These are phyloP conservation scores for Leptographium wingfieldii DNA, from an alignment of 2,329 filamentous ascomycete genomes.

Conservation along the genomic window DNA sequence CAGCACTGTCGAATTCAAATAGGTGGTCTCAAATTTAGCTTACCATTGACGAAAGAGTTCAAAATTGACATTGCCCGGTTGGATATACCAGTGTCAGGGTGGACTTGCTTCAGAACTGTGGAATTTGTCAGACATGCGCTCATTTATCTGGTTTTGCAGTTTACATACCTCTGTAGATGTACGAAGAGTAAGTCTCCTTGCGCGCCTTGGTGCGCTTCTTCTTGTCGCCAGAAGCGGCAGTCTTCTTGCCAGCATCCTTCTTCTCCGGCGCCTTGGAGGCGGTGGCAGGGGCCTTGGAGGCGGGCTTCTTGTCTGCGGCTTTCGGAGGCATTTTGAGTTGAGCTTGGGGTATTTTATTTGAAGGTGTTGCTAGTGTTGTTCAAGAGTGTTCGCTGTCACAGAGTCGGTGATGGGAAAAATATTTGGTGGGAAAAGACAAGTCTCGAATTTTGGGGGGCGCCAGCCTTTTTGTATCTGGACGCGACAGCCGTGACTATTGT, in stretches of 20 bases:
- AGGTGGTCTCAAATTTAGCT: constrained; percentile 19
- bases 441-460: constrained; percentile 31
- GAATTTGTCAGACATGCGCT: constrained; percentile 1
- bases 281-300: constrained; percentile 83
- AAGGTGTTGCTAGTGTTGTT: constrained; percentile 11
- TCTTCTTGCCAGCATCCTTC: constrained; percentile 99
- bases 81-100: constrained; percentile 99
- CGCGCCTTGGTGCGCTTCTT: constrained; percentile 99
- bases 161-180: constrained; percentile 96
- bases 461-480: constrained; percentile 49
- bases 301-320: constrained; percentile 97
- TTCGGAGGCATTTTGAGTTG: constrained; percentile 82
- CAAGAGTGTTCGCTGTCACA: constrained; percentile 6
- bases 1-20: too few relatives aligned
- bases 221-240: constrained; percentile 89
- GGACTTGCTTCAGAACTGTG: constrained; percentile 96
- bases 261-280: constrained; percentile 67
- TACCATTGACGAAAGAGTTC: constrained; percentile 99
- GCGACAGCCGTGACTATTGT: constrained; percentile 32
- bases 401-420: constrained; percentile 14
- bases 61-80: constrained; percentile 99
- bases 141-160: background rate
- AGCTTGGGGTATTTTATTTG: constrained; percentile 2
- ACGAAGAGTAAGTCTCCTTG: constrained; percentile 99
- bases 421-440: constrained; percentile 28